Base-by-base conservation (phyloP, 148 eudicot species). In the Dysphania ambrosioides region DNA sequence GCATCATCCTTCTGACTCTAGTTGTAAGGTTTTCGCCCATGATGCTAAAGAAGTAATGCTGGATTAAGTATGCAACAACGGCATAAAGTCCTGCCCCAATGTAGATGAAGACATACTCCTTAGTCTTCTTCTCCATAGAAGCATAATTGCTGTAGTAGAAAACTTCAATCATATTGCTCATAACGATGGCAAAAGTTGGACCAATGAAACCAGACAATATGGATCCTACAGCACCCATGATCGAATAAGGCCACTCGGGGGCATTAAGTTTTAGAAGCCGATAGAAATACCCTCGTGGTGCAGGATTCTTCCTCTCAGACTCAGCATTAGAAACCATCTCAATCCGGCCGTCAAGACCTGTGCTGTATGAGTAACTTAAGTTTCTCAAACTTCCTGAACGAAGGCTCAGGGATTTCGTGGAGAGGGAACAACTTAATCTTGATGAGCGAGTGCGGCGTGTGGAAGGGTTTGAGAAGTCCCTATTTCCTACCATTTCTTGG, bases 131-230 rank as follows among this genome's bases (percentile, higher is more conserved):
- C 67, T 96, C 99, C 99, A 96, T 96, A 66, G 89, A 83, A 6
- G 88, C 89, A 31, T 90, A 85, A 67, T 96, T 87, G 15, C 21
- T 74, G 67, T 86, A 96, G 78, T 96, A 96, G 85, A 96, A 96
- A n/a, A 96, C 99, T 77, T 96, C 99, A 24, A 96, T 96, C 99
- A 96, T 96, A 47, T 96, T 96, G 74, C 99, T 91, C 99, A 96
- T 96, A 66, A 92, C 97, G 60, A 96, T 92, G 0, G 99, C 99
- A 67, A 96, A 96, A 11, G 92, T 92, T 4, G 99, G 97, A 51
- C 99, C 99, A 1, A 96, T 96, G 75, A 96, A 96, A 29, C 99
- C 99, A 1, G 99, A 92, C 30, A 96, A 87, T 71, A 96, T 81
- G 0, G 99, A 96, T 56, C 99, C 99, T 2, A 88, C 86, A 40